Conservation (phyloP, 768 basidiomycete species). For the Basidioascus undulatus region DNA sequence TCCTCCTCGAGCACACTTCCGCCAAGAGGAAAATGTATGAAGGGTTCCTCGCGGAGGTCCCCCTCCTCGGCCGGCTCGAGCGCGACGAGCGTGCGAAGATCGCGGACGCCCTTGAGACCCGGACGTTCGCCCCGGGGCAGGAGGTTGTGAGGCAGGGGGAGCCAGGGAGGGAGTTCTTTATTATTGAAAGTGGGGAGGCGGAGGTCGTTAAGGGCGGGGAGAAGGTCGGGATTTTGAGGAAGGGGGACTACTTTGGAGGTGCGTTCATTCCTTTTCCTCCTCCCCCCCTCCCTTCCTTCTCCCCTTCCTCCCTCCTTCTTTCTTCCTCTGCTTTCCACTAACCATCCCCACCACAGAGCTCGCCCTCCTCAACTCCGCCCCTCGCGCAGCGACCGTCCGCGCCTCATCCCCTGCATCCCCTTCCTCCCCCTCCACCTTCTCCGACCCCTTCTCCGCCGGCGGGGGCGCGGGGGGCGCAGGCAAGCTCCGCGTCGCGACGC, state of each 20-base stretch:
- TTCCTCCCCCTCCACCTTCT: not conserved
- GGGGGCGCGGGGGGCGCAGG: constrained; percentile 20
- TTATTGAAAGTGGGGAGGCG: constrained; percentile 84
- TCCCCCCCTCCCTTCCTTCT: not conserved
- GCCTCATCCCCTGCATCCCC: constrained; percentile 28
- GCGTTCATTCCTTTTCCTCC: constrained; percentile 14
- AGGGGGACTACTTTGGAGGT: constrained; percentile 99
- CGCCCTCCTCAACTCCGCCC: constrained; percentile 62
- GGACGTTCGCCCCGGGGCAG: constrained; percentile 56
- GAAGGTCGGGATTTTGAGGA: constrained; percentile 46
- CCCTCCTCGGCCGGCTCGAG: constrained; percentile 61
- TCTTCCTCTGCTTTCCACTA: constrained; percentile 1
- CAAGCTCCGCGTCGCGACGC: constrained; percentile 74
- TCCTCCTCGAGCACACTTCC: constrained; percentile 80
- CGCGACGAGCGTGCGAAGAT: constrained; percentile 85
- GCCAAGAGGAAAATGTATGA: constrained; percentile 88
- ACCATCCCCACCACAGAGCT: constrained; percentile 33
- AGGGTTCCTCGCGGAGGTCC: constrained; percentile 73
- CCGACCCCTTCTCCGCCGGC: too few species aligned
- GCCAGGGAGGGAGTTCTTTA: constrained; percentile 90
- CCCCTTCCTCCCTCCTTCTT: not conserved
- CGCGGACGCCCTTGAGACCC: constrained; percentile 76
- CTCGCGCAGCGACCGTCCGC: constrained; percentile 90
- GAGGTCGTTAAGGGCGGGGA: constrained; percentile 59
- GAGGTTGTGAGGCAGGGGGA: constrained; percentile 80